Base-by-base conservation (phyloP, 139 green algal species). In the Coccomyxa sp. region DNA sequence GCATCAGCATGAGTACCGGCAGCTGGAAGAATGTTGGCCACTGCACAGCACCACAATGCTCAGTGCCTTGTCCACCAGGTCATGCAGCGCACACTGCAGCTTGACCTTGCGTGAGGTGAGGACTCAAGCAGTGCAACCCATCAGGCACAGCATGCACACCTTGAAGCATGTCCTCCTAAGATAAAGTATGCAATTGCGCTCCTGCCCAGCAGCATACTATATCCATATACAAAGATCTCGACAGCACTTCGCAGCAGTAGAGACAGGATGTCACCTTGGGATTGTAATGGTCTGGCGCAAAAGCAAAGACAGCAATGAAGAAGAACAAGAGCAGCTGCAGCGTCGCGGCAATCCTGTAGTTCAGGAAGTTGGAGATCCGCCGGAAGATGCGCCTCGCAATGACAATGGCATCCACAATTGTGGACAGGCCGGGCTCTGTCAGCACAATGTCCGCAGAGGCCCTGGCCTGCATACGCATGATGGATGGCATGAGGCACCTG, bases 321-420 rank as follows among this genome's bases (percentile, higher is more conserved):
- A 97, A 97, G 89, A 97, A 97, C 31, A 80, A 78, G 41, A 97
- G 86, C 75, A 97, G 91, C 90, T 97, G 91, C 81, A 93, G 83
- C 31, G 88, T 92, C 79, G 87, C 88, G 34, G 87, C 84, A 29
- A 95, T 86, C 73, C 92, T 88, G 64, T 71, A 71, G 64, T 71
- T 71, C 1, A 71, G 64, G 83, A 94, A 97, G 35, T 88, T 95
- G 69, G 90, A 94, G 88, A 97, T 96, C 79, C 93, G 89, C 83
- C 94, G 90, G 92, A 97, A 97, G 81, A 97, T 96, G 81, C 92
- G 92, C 78, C 92, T 84, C 2, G 91, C 89, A 38, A 88, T 86
- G 77, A 93, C 89, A 71, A 96, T 86, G 6, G 92, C 92, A 24
- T 81, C 85, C 38, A 92, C 88, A 78, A 95, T 95, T 36, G 82